phyloP scores from a whole-genome alignment of 441 rosid species.

The Bocquillonia castaneifolia region DNA sequence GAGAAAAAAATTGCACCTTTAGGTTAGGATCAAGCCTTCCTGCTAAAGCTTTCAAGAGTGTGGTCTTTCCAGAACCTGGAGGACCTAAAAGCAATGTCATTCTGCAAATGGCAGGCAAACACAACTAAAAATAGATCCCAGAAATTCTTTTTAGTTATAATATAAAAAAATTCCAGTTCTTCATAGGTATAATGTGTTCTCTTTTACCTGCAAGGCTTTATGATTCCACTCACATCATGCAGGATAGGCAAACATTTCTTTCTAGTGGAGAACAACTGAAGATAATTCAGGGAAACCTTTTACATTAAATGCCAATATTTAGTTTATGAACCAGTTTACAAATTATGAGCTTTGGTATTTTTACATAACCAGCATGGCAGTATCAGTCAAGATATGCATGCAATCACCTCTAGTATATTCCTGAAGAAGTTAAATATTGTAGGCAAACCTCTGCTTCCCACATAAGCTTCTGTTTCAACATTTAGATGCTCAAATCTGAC shows the following conservation, averaged over 20 bases:
- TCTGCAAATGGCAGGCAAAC: too few species aligned
- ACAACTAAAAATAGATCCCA: too few species aligned
- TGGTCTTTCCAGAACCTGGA: slow-evolving; percentile 33
- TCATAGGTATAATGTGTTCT: too few species aligned
- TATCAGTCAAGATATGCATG: too few species aligned
- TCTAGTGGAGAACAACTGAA: slow-evolving; percentile 47
- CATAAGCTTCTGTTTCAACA: slow-evolving; percentile 57
- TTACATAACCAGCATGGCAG: too few species aligned
- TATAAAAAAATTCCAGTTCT: too few species aligned
- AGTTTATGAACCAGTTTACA: too few species aligned
- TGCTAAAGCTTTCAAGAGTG: slow-evolving; percentile 27
- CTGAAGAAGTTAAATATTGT: slow-evolving; percentile 43
- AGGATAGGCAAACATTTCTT: slow-evolving; percentile 56
- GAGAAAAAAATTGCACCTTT: too few species aligned
- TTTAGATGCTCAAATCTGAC: slow-evolving; percentile 63
- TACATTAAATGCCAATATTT: too few species aligned
- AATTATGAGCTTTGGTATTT: too few species aligned
- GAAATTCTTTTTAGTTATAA: too few species aligned
- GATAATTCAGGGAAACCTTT: slow-evolving; percentile 40
- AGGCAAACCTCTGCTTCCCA: slow-evolving; percentile 69
- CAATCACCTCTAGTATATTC: slow-evolving; percentile 45
- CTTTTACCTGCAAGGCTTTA: slow-evolving; percentile 56
- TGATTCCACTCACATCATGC: slow-evolving; percentile 60
- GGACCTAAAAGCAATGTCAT: slow-evolving; percentile 51
- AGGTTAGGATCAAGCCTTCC: slow-evolving; percentile 28